phyloP scores from a whole-genome alignment of 169 alveolate genomes.

The Plasmodium yoelii region DNA sequence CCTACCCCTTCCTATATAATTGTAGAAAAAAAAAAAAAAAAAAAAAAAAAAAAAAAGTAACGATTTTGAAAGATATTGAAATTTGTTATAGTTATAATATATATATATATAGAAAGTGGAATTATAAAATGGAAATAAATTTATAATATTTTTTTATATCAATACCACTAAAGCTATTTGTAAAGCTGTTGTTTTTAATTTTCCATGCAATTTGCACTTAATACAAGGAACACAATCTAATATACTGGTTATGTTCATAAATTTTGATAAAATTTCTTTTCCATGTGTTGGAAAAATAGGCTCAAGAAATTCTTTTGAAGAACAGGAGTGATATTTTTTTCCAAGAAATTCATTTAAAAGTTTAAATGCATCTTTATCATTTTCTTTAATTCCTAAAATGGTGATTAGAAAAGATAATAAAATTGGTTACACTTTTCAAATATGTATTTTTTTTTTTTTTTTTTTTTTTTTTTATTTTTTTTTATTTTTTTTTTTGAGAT shows the following conservation, averaged over 20 bases:
- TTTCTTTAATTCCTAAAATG: conserved; percentile 27
- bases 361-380: conserved; percentile 41
- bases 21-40: neutral
- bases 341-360: conserved; percentile 32
- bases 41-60: neutral
- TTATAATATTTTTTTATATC: too few species aligned
- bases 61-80: neutral
- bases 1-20: conserved; percentile 65
- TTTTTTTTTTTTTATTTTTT: too few species aligned
- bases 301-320: conserved; percentile 45
- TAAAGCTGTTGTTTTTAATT: conserved; percentile 91
- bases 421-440: neutral
- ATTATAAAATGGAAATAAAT: too few species aligned
- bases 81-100: too few species aligned
- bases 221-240: conserved; percentile 92
- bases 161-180: conserved; percentile 89
- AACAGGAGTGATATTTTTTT: conserved; percentile 26
- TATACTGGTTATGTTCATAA: conserved; percentile 46
- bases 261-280: conserved; percentile 61
- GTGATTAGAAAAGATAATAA: neutral
- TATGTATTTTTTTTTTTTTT: neutral
- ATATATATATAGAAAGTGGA: too few species aligned
- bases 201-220: conserved; percentile 94
- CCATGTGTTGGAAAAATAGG: conserved; percentile 54
- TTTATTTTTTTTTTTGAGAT: too few species aligned